These are phyloP conservation scores for Tricladium varicosporioides DNA, from an alignment of 2,329 filamentous ascomycete species.

Conservation along the genomic window DNA sequence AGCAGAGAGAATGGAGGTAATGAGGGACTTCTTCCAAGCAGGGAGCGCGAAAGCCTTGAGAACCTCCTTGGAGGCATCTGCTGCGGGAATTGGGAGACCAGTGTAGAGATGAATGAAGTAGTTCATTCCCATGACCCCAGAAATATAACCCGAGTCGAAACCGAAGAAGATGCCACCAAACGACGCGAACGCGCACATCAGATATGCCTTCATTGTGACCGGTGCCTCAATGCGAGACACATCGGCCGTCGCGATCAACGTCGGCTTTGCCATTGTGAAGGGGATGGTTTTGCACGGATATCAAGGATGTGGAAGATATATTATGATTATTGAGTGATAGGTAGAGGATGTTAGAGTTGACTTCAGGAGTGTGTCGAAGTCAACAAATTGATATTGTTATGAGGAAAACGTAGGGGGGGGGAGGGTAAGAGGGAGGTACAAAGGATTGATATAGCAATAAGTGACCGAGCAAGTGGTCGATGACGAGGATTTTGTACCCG, in stretches of 20 bases:
- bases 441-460: too few relatives aligned
- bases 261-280: conserved; percentile 10
- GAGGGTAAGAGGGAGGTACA: too few relatives aligned
- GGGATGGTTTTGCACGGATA: background rate
- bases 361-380: too few relatives aligned
- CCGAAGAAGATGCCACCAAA: conserved; percentile 60
- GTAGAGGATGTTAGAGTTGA: too few relatives aligned
- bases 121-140: conserved; percentile 51
- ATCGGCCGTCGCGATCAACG: conserved; percentile 47
- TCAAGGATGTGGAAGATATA: background rate
- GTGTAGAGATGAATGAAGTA: conserved; percentile 34
- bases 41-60: conserved; percentile 36
- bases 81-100: conserved; percentile 20
- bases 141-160: conserved; percentile 76
- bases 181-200: conserved; percentile 68
- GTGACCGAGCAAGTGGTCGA: too few relatives aligned
- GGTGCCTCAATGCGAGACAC: conserved; percentile 68
- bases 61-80: conserved; percentile 13
- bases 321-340: background rate
- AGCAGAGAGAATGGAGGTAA: conserved; percentile 57
- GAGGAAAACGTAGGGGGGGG: too few relatives aligned
- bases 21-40: conserved; percentile 38
- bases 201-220: conserved; percentile 66
- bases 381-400: too few relatives aligned
- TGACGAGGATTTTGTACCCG: too few relatives aligned